phyloP scores from a whole-genome alignment of 495 filamentous ascomycete genomes.

The Penicillium simplicissimum region DNA sequence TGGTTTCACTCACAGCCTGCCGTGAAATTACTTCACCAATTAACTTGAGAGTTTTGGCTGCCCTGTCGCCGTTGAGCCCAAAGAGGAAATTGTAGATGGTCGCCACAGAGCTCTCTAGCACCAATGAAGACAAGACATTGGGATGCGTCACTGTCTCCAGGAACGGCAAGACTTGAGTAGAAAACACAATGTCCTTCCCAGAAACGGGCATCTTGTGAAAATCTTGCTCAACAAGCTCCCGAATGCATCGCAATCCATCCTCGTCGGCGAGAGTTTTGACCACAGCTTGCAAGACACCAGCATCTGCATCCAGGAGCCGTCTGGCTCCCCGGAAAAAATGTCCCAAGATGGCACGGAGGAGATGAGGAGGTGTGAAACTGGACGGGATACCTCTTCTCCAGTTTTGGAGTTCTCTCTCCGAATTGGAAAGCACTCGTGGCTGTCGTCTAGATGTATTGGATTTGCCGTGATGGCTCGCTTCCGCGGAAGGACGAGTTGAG shows the following conservation, averaged over 20 bases:
- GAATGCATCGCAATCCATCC: slow-evolving; percentile 28
- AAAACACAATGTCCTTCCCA: slow-evolving; percentile 32
- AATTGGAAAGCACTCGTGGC: not conserved
- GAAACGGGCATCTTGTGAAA: slow-evolving; percentile 19
- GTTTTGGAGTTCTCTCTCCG: not conserved
- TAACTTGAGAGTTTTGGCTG: not conserved
- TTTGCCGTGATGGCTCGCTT: not conserved
- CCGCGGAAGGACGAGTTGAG: not conserved
- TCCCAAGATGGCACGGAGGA: not conserved
- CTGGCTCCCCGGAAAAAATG: slow-evolving; percentile 24
- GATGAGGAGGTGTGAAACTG: not conserved
- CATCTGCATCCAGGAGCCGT: slow-evolving; percentile 29
- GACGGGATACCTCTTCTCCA: not conserved
- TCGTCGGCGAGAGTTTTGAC: slow-evolving; percentile 31
- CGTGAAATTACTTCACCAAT: not conserved
- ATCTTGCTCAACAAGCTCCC: slow-evolving; percentile 28
- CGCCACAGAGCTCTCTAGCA: slow-evolving; percentile 54
- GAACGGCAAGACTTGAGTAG: slow-evolving; percentile 49
- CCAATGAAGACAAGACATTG: slow-evolving; percentile 51
- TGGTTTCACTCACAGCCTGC: not conserved
- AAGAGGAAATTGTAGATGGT: slow-evolving; percentile 60
- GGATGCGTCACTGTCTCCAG: slow-evolving; percentile 52
- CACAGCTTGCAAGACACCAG: slow-evolving; percentile 28
- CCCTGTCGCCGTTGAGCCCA: slow-evolving; percentile 44
- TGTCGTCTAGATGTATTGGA: not conserved